Evolutionary conservation across 1,139 yeast species (phyloP).

Genomic region (Insectozyma bohioensis): DNA sequence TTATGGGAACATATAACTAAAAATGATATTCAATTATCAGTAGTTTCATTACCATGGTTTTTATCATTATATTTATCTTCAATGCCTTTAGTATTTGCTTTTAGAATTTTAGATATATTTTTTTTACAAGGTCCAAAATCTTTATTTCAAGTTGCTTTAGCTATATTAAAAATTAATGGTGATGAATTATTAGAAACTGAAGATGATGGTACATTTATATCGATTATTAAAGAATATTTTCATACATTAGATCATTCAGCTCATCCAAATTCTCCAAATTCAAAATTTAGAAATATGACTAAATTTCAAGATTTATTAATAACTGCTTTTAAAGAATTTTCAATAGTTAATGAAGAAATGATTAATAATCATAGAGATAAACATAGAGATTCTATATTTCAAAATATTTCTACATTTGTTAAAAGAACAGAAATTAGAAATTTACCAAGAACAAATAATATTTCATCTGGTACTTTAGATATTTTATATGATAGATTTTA

Average conservation of each 20-base stretch:
- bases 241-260: constrained; percentile 76
- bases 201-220: constrained; percentile 92
- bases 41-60: constrained; percentile 96
- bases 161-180: constrained; percentile 81
- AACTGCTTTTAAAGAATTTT: constrained; percentile 89
- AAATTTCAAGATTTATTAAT: constrained; percentile 89
- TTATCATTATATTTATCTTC: constrained; percentile 84
- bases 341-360: constrained; percentile 72
- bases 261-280: constrained; percentile 69
- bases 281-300: constrained; percentile 65
- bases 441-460: constrained; percentile 67
- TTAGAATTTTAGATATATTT: constrained; percentile 86
- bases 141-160: constrained; percentile 90
- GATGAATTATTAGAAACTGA: constrained; percentile 75
- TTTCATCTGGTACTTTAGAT: constrained; percentile 59
- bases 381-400: constrained; percentile 75
- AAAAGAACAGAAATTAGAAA: constrained; percentile 89
- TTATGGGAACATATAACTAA: constrained; percentile 79
- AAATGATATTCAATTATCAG: constrained; percentile 89
- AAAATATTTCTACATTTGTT: constrained; percentile 85
- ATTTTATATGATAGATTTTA: constrained; percentile 84
- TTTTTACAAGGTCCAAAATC: constrained; percentile 89
- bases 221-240: constrained; percentile 81
- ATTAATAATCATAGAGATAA: constrained; percentile 68
- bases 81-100: constrained; percentile 93